These are phyloP conservation scores for Dillenia suffruticosa DNA, from an alignment of 164 flowering plant genomes.

Conservation along the genomic window DNA sequence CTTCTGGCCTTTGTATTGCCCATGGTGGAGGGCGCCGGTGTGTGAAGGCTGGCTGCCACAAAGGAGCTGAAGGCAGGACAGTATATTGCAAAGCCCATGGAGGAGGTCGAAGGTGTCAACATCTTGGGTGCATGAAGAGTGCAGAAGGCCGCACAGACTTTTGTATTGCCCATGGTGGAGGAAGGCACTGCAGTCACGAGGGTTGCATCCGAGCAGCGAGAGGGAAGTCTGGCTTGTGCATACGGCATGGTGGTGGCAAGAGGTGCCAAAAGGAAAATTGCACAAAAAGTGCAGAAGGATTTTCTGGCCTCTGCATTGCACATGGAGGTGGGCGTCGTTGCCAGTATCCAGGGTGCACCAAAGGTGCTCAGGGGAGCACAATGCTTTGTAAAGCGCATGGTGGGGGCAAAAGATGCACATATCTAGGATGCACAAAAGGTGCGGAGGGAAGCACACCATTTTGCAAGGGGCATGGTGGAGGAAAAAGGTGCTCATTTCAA, in stretches of 20 bases:
- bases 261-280: slow-evolving; percentile 81
- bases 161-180: slow-evolving; percentile 98
- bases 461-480: slow-evolving; percentile 98
- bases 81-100: slow-evolving; percentile 97
- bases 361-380: slow-evolving; percentile 97
- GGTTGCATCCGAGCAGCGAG: slow-evolving; percentile 85
- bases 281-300: slow-evolving; percentile 91
- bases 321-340: slow-evolving; percentile 97
- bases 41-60: slow-evolving; percentile 73
- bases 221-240: slow-evolving; percentile 88
- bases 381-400: slow-evolving; percentile 95
- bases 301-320: slow-evolving; percentile 91
- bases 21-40: slow-evolving; percentile 97
- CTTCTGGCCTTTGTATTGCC: slow-evolving; percentile 91
- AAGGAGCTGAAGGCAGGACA: slow-evolving; percentile 95
- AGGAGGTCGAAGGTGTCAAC: slow-evolving; percentile 90
- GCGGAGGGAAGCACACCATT: slow-evolving; percentile 93
- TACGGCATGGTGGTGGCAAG: slow-evolving; percentile 98
- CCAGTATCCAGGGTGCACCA: slow-evolving; percentile 61
- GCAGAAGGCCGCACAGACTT: slow-evolving; percentile 94
- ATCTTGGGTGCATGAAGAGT: slow-evolving; percentile 88
- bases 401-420: slow-evolving; percentile 85
- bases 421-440: slow-evolving; percentile 75
- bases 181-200: slow-evolving; percentile 77
- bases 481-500: slow-evolving; percentile 76